Evolutionary conservation across 2,329 filamentous ascomycete species (phyloP), one percentile per base, ranked within the genome.

Genomic region (Pyricularia sp.): DNA sequence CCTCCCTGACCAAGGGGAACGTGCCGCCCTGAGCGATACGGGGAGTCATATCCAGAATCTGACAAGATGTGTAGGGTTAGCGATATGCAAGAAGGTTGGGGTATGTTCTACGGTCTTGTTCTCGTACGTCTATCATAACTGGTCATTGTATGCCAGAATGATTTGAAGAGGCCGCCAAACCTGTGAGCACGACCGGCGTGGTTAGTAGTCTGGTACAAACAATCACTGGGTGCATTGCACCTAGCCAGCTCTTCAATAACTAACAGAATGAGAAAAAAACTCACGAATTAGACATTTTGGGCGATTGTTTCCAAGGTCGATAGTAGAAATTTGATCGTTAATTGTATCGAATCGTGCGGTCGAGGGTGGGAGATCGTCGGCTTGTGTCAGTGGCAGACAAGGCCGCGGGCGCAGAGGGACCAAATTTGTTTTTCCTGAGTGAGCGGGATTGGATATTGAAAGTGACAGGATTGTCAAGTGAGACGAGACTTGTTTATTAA

Each of bases 1-100:
- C 66, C 67, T 49, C 68, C 70, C 31, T 93, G 89, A 69, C 88
- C 87, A 67, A 97, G 85, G 67, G 93, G 92, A 67, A 96, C 90
- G 78, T 97, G 93, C 74, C 89, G 87, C 68, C 93, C 92, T 67
- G 90, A 91, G 74, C 93, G 88, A 78, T 96, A 96, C 63, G 94
- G 93, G 66, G 93, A 96, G 78, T 99, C 91, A 81, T 89, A 90
- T 67, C 87, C 88, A 68, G 94, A 96, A 80, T 99, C 94, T 96
- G 65, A 13, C 8, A 24, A 33, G 26, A 19, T 55, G 16, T 30
- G 28, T 28, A 61, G 28, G 6, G 28, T 61, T 61, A 61, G 59
- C 59, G 19, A 49, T 49, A 19, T 49, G 2, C 19, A 49, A 35
- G 9, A 28, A n/a, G 7, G 24, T 1, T 7, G 4, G 4, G n/a